Conservation (phyloP, 345 rosid genomes). For the Triadica sebifera region DNA sequence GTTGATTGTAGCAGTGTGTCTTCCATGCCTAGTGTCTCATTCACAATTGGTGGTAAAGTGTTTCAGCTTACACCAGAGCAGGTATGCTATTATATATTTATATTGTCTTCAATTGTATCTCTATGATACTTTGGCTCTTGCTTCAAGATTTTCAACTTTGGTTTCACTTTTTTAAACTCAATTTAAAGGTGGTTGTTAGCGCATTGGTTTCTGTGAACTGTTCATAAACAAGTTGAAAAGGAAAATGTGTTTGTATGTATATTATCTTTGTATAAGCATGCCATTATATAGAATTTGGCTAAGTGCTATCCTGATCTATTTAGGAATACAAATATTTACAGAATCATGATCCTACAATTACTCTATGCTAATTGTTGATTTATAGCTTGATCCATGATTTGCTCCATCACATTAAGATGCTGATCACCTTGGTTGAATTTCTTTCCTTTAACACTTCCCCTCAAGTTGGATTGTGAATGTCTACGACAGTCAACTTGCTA, state of each 20-base stretch:
- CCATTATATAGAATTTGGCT: background rate
- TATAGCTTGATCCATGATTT: background rate
- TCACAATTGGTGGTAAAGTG: slow-evolving; percentile 30
- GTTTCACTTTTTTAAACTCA: no score
- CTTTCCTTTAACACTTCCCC: no score
- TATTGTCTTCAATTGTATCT: no score
- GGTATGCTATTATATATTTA: slow-evolving; percentile 9
- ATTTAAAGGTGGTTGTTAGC: no score
- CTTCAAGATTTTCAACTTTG: no score
- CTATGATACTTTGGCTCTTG: no score
- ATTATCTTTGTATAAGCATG: background rate
- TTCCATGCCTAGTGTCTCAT: slow-evolving; percentile 29
- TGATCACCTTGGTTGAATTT: no score
- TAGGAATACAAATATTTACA: no score
- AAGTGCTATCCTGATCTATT: no score
- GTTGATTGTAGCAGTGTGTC: slow-evolving; percentile 30
- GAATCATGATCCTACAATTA: background rate
- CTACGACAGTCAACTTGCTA: background rate
- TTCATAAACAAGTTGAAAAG: background rate
- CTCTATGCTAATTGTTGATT: background rate
- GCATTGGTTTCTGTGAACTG: no score
- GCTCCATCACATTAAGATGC: no score
- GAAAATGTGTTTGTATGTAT: no score
- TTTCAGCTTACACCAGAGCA: slow-evolving; percentile 27
- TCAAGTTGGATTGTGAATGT: background rate